Conservation (phyloP, 202 grass and related monocot species). For the Musa balbisiana region DNA sequence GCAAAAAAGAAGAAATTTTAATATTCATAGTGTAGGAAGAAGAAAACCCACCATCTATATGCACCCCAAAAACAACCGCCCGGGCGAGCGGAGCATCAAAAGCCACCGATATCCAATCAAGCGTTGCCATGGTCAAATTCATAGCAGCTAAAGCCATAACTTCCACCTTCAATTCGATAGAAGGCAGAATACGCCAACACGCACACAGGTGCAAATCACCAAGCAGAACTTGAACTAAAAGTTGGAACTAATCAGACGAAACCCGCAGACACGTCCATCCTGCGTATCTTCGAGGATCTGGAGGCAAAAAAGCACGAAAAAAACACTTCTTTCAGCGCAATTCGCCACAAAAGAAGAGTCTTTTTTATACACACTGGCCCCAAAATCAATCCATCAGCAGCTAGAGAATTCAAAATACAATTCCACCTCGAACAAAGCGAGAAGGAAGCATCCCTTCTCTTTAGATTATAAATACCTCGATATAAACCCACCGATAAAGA, state of each 20-base stretch:
- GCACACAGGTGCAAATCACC: too few species aligned
- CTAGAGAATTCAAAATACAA: background rate
- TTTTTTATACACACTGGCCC: background rate
- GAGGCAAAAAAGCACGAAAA: background rate
- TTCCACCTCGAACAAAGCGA: background rate
- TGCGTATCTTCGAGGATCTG: background rate
- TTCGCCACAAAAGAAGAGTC: background rate
- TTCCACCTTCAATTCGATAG: background rate
- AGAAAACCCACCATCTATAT: constrained; percentile 59
- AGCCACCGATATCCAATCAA: constrained; percentile 53
- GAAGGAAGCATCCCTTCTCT: too few species aligned
- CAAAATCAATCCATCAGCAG: background rate
- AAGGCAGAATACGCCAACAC: background rate
- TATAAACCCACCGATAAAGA: too few species aligned
- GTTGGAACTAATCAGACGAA: background rate
- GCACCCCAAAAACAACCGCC: constrained; percentile 81
- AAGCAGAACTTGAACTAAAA: too few species aligned
- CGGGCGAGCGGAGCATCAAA: constrained; percentile 63
- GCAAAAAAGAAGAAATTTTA: too few species aligned
- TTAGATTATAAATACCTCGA: background rate
- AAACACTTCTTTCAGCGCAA: background rate
- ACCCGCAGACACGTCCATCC: too few species aligned
- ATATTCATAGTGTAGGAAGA: background rate
- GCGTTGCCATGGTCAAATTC: constrained; percentile 46
- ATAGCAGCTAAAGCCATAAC: constrained; percentile 47